These are phyloP conservation scores for Phialemoniopsis sp. DNA, from an alignment of 2,329 filamentous ascomycete species.

Conservation along the genomic window DNA sequence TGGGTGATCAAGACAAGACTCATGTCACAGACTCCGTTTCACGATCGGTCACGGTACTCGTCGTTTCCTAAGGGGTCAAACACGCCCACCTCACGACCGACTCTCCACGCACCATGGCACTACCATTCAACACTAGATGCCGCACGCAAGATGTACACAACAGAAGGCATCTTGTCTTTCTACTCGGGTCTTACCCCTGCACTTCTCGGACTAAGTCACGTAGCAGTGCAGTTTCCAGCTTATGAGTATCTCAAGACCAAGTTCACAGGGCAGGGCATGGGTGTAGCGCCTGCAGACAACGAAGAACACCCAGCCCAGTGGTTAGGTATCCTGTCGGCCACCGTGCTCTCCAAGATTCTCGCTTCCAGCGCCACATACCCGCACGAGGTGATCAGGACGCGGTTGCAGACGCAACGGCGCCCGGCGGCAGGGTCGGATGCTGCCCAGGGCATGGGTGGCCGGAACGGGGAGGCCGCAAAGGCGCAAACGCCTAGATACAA, in stretches of 20 bases:
- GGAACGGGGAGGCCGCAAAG: constrained; percentile 15
- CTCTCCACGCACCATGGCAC: constrained; percentile 74
- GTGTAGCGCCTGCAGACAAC: constrained; percentile 53
- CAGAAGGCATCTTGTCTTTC: constrained; percentile 84
- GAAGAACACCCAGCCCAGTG: constrained; percentile 65
- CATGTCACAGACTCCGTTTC: constrained; percentile 76
- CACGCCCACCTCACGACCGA: constrained; percentile 50
- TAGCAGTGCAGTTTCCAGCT: constrained; percentile 93
- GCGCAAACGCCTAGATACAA: constrained; percentile 55
- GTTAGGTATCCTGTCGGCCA: constrained; percentile 80
- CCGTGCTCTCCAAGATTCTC: constrained; percentile 89
- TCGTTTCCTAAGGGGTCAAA: constrained; percentile 43
- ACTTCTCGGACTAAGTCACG: constrained; percentile 85
- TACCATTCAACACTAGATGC: constrained; percentile 89
- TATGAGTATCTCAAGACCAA: constrained; percentile 90
- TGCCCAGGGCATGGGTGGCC: constrained; percentile 15
- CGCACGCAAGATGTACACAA: constrained; percentile 90
- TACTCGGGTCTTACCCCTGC: constrained; percentile 94
- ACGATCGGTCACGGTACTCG: constrained; percentile 40
- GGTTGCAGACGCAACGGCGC: constrained; percentile 88
- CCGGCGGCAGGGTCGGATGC: constrained; percentile 49
- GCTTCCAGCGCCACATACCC: constrained; percentile 95
- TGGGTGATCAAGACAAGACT: constrained; percentile 99
- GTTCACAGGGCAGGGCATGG: constrained; percentile 89
- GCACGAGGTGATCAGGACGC: constrained; percentile 91